Evolutionary conservation across 1,284 basidiomycete species (phyloP), one percentile per base, ranked within the genome.

Genomic region (Ceratobasidium sp.): DNA sequence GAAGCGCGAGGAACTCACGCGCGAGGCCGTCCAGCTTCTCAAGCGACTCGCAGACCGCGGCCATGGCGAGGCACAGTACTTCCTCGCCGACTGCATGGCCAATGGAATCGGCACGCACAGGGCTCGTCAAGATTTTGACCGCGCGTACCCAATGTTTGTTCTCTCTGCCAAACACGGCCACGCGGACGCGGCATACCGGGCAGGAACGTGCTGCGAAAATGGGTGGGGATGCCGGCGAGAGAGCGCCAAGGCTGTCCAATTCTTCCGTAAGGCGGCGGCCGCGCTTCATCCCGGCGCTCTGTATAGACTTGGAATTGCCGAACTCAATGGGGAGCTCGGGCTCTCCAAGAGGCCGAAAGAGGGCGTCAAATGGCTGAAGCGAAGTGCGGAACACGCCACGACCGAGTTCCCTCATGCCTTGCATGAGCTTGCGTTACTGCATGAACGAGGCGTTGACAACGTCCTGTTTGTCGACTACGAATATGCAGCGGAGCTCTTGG

Each of bases 81-180:
- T 98, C 83, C 88, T 98, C 76, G 97, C 95, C 27, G 97, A 99
- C 84, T 98, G 96, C 84, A 98, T 94, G 81, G 93, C 96, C 51
- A 98, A 98, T 81, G 97, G 97, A 16, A 95, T 98, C 77, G 95
- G 96, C 34, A 98, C 95, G 0, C 85, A 88, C 76, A 92, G 93
- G 81, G 90, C 88, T 77, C 92, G 90, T 81, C 96, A 98, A 82
- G 97, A 99, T 84, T 98, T 98, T 81, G 96, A 98, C 83, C 90
- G 92, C 76, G 97, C 98, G 2, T 98, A 96, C 83, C 96, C 96
- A 19, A 87, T 99, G 74, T 99, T 98, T 81, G 91, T 98, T 7
- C 90, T 98, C 54, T 95, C 97, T 7, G 95, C 96, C 56, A 99
- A 99, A 83, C 98, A 99, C 80, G 94, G 95, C n/a, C 97, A 99